Evolutionary conservation across 345 rosid genomes (phyloP).

Genomic region (Passiflora organensis): DNA sequence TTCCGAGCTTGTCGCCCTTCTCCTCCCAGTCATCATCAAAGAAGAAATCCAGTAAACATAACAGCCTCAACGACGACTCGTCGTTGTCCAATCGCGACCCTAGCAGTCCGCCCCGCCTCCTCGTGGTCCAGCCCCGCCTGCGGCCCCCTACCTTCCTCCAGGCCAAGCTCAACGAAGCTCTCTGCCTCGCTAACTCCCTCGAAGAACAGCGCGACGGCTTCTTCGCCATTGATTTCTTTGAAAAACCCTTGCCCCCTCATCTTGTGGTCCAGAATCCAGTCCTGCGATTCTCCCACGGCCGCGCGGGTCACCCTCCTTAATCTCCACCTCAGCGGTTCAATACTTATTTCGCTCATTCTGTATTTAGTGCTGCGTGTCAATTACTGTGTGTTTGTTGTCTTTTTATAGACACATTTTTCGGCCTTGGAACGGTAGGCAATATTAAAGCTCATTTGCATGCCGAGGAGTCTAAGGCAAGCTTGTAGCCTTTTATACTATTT

Average conservation of each 20-base stretch:
- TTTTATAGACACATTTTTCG: conserved; percentile 67
- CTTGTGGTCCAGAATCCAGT: conserved; percentile 80
- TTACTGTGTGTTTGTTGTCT: not conserved
- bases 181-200: conserved; percentile 81
- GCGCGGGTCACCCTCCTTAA: conserved; percentile 41
- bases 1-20: not conserved
- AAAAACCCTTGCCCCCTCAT: conserved; percentile 70
- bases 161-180: conserved; percentile 85
- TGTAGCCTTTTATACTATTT: conserved; percentile 9
- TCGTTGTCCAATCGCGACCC: conserved; percentile 53
- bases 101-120: conserved; percentile 62
- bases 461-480: conserved; percentile 64
- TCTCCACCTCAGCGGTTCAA: not conserved
- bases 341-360: not conserved
- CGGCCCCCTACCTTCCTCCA: conserved; percentile 57
- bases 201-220: conserved; percentile 90
- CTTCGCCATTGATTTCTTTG: conserved; percentile 61
- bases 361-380: not conserved
- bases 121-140: conserved; percentile 87
- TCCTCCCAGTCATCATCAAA: conserved; percentile 10
- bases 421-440: conserved; percentile 67
- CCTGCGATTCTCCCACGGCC: conserved; percentile 51
- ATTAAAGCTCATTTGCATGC: conserved; percentile 59
- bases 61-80: conserved; percentile 10
- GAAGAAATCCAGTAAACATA: not conserved